Evolutionary conservation across 169 alveolate genomes (phyloP).

Genomic region (Perkinsus chesapeaki): DNA sequence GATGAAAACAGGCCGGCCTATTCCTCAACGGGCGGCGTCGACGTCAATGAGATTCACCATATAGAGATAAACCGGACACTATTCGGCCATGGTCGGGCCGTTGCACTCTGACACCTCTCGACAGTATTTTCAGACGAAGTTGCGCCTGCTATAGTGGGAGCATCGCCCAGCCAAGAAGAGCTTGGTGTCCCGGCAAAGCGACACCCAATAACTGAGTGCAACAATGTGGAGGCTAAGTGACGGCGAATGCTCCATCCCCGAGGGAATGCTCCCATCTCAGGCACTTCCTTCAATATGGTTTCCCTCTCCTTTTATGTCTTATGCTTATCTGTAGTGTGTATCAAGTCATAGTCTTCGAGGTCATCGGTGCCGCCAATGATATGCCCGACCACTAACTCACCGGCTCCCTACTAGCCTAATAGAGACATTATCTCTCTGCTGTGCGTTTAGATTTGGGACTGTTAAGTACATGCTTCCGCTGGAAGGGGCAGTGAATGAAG

Average conservation of each 20-base stretch:
- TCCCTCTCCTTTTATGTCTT: not conserved
- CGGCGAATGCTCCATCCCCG: not conserved
- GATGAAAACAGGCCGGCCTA: not conserved
- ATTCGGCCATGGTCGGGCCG: not conserved
- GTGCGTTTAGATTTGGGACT: no score
- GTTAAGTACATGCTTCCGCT: no score
- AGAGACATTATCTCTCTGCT: no score
- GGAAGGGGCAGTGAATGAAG: no score
- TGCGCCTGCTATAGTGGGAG: not conserved
- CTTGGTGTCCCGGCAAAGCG: not conserved
- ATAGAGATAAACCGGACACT: not conserved
- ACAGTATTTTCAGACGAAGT: not conserved
- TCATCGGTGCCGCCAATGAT: not conserved
- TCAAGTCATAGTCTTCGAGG: not conserved
- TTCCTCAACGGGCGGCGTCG: not conserved
- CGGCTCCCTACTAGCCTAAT: no score
- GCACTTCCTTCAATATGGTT: constrained; percentile 2
- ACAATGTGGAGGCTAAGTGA: not conserved
- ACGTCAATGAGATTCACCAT: not conserved
- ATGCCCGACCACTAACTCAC: not conserved
- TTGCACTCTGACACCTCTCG: not conserved
- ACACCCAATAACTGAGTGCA: not conserved
- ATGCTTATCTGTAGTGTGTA: not conserved
- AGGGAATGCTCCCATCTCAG: not conserved
- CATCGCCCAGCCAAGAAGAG: not conserved